These are phyloP conservation scores for Gyrodon lividus DNA, from an alignment of 768 basidiomycete genomes.

Conservation along the genomic window DNA sequence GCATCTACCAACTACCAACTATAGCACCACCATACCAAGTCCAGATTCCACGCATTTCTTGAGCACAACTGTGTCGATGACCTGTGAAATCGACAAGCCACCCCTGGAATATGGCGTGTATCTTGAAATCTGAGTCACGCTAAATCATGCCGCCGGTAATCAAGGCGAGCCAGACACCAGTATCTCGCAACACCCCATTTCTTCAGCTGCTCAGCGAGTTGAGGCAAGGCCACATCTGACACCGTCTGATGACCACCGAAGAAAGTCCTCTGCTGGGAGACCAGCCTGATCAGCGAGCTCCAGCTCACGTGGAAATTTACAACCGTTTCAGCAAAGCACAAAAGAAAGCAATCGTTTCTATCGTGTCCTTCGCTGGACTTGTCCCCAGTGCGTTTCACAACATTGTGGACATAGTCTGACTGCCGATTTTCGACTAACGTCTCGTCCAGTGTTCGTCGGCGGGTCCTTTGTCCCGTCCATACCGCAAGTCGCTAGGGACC, in stretches of 20 bases:
- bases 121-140: too few species aligned
- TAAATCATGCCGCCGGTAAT: too few species aligned
- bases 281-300: not conserved
- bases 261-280: constrained; percentile 25
- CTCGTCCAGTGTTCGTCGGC: constrained; percentile 57
- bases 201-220: not conserved
- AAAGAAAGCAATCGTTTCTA: constrained; percentile 54
- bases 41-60: too few species aligned
- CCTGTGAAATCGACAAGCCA: too few species aligned
- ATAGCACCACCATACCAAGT: too few species aligned
- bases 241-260: constrained; percentile 24
- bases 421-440: not conserved
- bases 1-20: too few species aligned
- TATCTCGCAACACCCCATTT: too few species aligned
- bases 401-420: too few species aligned
- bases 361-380: constrained; percentile 62
- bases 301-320: constrained; percentile 42
- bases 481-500: constrained; percentile 66
- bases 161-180: too few species aligned
- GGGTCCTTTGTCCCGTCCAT: constrained; percentile 74
- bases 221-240: not conserved
- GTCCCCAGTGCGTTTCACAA: constrained; percentile 51
- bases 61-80: too few species aligned
- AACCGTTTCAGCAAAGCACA: constrained; percentile 50
- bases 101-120: too few species aligned